Base-by-base conservation (phyloP, 2,329 filamentous ascomycete genomes). In the Calonectria leucothoes region DNA sequence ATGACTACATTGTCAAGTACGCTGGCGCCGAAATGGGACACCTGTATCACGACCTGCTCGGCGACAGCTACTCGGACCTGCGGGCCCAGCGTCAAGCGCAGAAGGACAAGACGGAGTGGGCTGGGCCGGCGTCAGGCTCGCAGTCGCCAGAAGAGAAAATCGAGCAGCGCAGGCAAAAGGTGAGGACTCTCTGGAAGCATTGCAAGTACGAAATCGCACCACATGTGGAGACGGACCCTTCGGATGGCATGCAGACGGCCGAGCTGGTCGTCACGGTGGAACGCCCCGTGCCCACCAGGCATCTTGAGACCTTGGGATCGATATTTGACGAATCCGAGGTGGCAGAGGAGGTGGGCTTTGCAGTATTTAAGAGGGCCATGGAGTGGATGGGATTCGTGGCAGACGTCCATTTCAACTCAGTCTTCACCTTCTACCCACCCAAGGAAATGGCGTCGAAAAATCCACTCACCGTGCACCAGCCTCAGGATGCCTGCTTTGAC, bases 31-130 rank as follows among this genome's bases (percentile, higher is more conserved):
- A 82, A 23, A 73, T 89, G 17, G 84, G 83, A 2, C 83, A 83
- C 48, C 75, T 89, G 0, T 89, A 88, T 72, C 81, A 86, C 57
- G 84, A 87, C 61, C 66, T 87, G 7, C 76, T 88, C 3, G 79
- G 86, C 0, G 82, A 85, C 1, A 85, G 83, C 66, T 57, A 88
- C 0, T 45, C 74, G 0, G 78, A 82, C 4, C 72, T 89, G 0
- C 71, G 85, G 17, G 71, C 75, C 0, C 81, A 81, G 27, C 79
- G 81, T 11, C 69, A 80, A 20, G 67, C 82, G 20, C 63, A 80
- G 29, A 72, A 77, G 25, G 42, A 11, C 10, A 73, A 81, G n/a
- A 31, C 69, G 0, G 76, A 45, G 0, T 31, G 57, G 8, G 11
- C 31, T 6, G 66, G 51, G 2, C 51, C 51, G 1, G 11, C 80